Base-by-base conservation (phyloP, 2,329 filamentous ascomycete genomes). In the Rutstroemia sp. region DNA sequence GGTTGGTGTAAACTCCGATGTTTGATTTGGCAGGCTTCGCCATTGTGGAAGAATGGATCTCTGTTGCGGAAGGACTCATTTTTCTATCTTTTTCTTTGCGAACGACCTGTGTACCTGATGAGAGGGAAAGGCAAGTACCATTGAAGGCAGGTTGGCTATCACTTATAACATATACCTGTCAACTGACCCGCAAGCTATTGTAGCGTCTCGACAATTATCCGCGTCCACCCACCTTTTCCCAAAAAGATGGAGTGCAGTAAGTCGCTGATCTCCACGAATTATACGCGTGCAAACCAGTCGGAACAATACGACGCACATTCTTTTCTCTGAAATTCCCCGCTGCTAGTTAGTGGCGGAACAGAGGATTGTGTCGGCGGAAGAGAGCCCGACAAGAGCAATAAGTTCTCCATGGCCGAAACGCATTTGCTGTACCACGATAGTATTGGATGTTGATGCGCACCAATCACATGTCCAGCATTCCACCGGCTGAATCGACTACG, bases 1-100 rank as follows among this genome's bases (percentile, higher is more conserved):
- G 90, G 75, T 97, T 96, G 52, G 92, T 97, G 79, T 88, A 97
- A 63, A 97, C 91, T 65, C 91, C 92, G 70, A 97, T 95, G 75
- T 97, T 97, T 57, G 88, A 76, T 79, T 95, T 94, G 58, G 80
- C 75, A 23, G 61, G 58, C 21, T 63, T 63, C 42, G 52, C 61
- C 63, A 63, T 62, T n/a, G 49, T 54, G 6, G 59, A 38, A 30
- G 56, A 48, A 2, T 58, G 12, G 27, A 64, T 52, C 45, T 65
- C 62, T 48, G 58, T 63, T 57, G 62, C 64, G 56, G 66, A 66
- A 41, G 64, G 66, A 53, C 61, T 58, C 65, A 67, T 66, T n/a
- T 30, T 34, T 49, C 48, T 9, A 54, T 37, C 21, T 54, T 54
- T 12, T 34, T 34, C 30, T 34, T 12, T 34, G 30, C 30, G 12